Conservation (phyloP, 306 rosid species). For the Medicago arabica region DNA sequence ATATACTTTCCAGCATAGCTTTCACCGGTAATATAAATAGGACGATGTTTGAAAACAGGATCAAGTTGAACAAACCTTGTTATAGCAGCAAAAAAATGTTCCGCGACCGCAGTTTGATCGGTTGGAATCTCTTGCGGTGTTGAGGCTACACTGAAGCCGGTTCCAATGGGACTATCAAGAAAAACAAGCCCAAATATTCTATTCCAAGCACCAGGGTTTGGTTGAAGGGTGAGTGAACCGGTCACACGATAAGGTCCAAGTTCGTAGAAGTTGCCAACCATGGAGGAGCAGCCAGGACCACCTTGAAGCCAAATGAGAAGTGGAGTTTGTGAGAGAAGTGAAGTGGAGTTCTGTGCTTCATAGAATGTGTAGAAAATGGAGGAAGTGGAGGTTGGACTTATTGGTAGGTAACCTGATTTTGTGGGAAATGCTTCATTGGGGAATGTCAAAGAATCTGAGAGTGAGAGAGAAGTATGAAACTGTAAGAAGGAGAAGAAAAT, state of each 20-base stretch:
- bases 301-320: constrained; percentile 92
- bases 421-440: constrained; percentile 73
- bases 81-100: constrained; percentile 66
- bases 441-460: constrained; percentile 36
- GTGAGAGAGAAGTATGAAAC: not conserved
- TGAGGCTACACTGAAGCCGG: constrained; percentile 79
- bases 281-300: constrained; percentile 95
- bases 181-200: constrained; percentile 66
- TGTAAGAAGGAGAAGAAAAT: constrained; percentile 3
- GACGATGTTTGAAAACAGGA: constrained; percentile 57
- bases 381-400: constrained; percentile 51
- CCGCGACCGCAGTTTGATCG: constrained; percentile 58
- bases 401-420: constrained; percentile 73
- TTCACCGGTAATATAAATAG: constrained; percentile 18
- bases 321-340: constrained; percentile 64
- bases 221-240: constrained; percentile 45
- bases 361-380: constrained; percentile 81
- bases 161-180: constrained; percentile 80
- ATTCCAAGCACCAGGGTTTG: constrained; percentile 77
- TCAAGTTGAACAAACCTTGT: constrained; percentile 57
- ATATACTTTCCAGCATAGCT: constrained; percentile 32
- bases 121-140: constrained; percentile 62
- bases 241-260: constrained; percentile 83
- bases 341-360: constrained; percentile 67
- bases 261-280: constrained; percentile 76